Percentiles rank a stretch among this genome's conserved stretches.
phyloP scores from a whole-genome alignment of 2,329 filamentous ascomycete genomes.

The Atkinsonella hypoxylon region DNA sequence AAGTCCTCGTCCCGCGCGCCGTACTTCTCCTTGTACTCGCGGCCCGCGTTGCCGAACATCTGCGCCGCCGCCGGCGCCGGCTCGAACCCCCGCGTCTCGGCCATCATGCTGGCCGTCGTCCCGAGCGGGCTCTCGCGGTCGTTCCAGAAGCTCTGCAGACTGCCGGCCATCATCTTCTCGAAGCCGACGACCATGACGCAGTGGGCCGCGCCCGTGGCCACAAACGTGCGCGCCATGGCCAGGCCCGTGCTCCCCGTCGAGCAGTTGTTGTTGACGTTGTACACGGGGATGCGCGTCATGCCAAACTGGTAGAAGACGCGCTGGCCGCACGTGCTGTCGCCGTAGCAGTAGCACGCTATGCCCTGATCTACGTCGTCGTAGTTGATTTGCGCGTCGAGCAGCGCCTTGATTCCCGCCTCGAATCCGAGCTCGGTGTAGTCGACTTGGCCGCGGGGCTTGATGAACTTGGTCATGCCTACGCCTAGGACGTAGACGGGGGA shows the following conservation, averaged over 20 bases:
- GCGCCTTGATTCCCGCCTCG: conserved; percentile 80
- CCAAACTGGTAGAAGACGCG: conserved; percentile 98
- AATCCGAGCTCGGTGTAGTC: conserved; percentile 93
- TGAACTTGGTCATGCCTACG: conserved; percentile 98
- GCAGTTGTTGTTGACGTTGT: conserved; percentile 99
- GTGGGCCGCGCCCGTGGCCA: conserved; percentile 70
- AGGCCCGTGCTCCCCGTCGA: conserved; percentile 89
- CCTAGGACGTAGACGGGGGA: conserved; percentile 73
- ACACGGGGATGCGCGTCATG: conserved; percentile 91
- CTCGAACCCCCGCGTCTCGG: conserved; percentile 64
- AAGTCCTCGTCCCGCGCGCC: conserved; percentile 79
- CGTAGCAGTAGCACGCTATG: conserved; percentile 96
- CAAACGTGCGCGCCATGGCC: conserved; percentile 68
- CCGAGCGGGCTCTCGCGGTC: conserved; percentile 73
- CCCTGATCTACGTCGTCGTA: conserved; percentile 95
- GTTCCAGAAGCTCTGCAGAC: conserved; percentile 70
- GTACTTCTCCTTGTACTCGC: conserved; percentile 93
- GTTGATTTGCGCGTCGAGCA: conserved; percentile 77
- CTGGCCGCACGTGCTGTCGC: conserved; percentile 89
- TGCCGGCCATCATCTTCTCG: conserved; percentile 97
- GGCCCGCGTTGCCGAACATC: conserved; percentile 88
- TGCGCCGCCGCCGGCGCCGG: conserved; percentile 81
- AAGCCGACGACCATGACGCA: conserved; percentile 89
- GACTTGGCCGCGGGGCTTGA: conserved; percentile 88
- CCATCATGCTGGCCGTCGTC: conserved; percentile 67